Base-by-base conservation (phyloP, 768 basidiomycete species). In the Hydnomerulius pinastri region DNA sequence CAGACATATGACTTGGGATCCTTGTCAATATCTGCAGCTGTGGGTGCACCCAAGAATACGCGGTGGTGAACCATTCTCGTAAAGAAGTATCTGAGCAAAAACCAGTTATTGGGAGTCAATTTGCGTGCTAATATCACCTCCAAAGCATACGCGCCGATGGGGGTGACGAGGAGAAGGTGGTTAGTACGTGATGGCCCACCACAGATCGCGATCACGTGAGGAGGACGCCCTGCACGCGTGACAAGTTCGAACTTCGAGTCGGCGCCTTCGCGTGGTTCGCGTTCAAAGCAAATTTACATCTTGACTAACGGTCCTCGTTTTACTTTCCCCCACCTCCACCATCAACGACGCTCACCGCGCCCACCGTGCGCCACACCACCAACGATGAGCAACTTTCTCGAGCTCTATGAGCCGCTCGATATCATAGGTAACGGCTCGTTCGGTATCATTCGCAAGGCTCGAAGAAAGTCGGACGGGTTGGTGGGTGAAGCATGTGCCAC, bases 381-480 rank as follows among this genome's bases (percentile, higher is more conserved):
- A 38, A 48, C n/a, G 46, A 70, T 68, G 67, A 50, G 55, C 11
- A 37, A 48, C 1, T 83, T 84, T 57, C 74, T 95, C 18, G 89
- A 90, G 59, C 78, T 80, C 42, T 98, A 96, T 62, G 92, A 93
- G 54, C 76, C 91, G 6, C 77, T 94, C 40, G 93, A 95, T 56
- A 79, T 97, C 50, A 96, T 99, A 40, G 97, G 97, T 4, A 98
- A 95, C 61, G 97, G 97, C 23, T 91, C 90, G 4, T 99, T 99
- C 74, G 97, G 97, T 2, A 91, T 98, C 53, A 99, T 99, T 57
- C 85, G 93, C 52, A 98, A 98, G 74, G 95, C 98, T 11, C 77
- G 84, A 54, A 75, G 93, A 59, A 91, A 90, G 68, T 71, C 79
- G 12, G 94, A 97, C 69, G 90, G 91, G 28, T 61, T 81, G 68